Conservation (phyloP, 371 early-diverging fungal species). For the Catenaria anguillulae region DNA sequence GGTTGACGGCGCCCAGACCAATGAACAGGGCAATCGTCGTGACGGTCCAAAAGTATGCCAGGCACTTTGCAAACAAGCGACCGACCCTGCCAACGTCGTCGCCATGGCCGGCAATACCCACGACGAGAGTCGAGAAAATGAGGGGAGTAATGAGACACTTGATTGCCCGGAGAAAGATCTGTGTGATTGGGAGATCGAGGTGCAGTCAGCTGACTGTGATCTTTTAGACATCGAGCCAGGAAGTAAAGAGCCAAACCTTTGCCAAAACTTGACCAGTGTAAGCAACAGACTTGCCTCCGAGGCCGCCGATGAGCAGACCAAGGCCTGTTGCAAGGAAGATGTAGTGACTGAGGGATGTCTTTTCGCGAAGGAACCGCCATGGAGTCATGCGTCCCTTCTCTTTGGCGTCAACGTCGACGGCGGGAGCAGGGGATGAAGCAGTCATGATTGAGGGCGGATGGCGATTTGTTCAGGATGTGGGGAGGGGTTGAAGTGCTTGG, state of each 20-base stretch:
- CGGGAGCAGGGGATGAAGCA: no score
- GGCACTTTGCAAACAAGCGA: neutral
- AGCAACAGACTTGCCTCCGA: slow-evolving; percentile 32
- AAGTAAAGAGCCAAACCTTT: slow-evolving; percentile 31
- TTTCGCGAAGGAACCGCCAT: slow-evolving; percentile 18
- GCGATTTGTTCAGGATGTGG: no score
- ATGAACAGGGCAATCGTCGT: slow-evolving; percentile 51
- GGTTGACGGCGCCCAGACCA: slow-evolving; percentile 50
- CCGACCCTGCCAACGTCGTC: slow-evolving; percentile 41
- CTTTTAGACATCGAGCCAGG: no score
- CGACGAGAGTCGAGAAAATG: slow-evolving; percentile 51
- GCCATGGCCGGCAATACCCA: slow-evolving; percentile 63
- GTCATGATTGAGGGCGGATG: no score
- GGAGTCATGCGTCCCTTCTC: neutral
- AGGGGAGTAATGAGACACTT: slow-evolving; percentile 50
- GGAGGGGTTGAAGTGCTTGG: no score
- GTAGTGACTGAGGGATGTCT: slow-evolving; percentile 43
- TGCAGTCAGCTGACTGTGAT: no score
- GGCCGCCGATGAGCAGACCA: slow-evolving; percentile 45
- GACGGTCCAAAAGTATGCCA: slow-evolving; percentile 42
- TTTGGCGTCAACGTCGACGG: no score
- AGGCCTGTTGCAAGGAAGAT: slow-evolving; percentile 39
- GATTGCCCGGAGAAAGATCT: slow-evolving; percentile 34
- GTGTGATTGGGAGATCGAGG: slow-evolving; percentile 18
- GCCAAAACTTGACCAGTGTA: slow-evolving; percentile 33